Evolutionary conservation across 1,139 yeast species (phyloP), one percentile per base, ranked within the genome.

Genomic region (Scheffersomyces illinoinensis): DNA sequence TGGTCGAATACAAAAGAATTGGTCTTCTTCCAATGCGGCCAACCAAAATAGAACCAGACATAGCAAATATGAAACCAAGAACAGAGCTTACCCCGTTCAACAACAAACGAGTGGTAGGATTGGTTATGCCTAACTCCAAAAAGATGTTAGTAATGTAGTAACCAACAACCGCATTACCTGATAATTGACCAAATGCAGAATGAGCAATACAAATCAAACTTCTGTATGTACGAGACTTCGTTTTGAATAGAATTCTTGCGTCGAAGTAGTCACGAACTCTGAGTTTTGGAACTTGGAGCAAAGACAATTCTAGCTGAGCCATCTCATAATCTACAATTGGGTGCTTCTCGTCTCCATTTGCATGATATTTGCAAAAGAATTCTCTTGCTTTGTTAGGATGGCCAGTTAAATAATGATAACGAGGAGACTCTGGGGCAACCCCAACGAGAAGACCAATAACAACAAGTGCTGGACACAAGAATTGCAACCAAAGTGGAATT

Each of bases 361-460:
- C 62, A 57, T 70, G 73, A 53, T 65, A 64, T 43, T 68, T 64
- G 24, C 68, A 69, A 33, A 72, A 63, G 5, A 73, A 67, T 1
- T 49, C 54, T 47, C 66, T 62, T 2, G 89, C 88, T 24, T 73
- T 71, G 6, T 73, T 74, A 17, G 70, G 62, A 47, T 76, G 68
- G 4, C 78, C 79, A 33, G 73, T 72, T 19, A 79, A 69, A 8
- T 84, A 74, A 43, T 84, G 71, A 77, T 78, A 85, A 58, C 90
- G 73, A 1, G 90, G 90, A 5, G 87, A 81, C 65, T 86, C 90
- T 47, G 50, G 50, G 12, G 50, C 50, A 1, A 90, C 89, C 18
- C 85, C 75, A 59, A 81, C 75, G 53, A 73, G 76, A 60, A 61
- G 57, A 68, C 56, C 54, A 66, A 58, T 55, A 17, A 47, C 50